A percentile compares a stretch with the other conserved stretches of the same genome.
These are phyloP conservation scores for Nigrospora oryzae DNA, from an alignment of 2,329 filamentous ascomycete genomes.

Conservation along the genomic window DNA sequence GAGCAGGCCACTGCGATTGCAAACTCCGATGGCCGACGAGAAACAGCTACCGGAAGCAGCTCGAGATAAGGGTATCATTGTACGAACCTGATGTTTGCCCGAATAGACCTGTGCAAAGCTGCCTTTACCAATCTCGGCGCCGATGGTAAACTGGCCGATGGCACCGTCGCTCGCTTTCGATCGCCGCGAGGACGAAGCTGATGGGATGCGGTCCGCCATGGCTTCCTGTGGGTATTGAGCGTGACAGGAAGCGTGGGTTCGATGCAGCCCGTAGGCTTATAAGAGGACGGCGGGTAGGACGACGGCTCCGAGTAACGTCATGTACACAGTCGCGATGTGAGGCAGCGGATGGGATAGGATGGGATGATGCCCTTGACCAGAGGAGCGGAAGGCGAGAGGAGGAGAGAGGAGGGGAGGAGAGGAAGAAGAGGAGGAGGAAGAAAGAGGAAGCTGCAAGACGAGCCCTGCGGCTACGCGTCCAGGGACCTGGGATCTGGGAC, in stretches of 20 bases:
- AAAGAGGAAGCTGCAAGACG: too few relatives aligned
- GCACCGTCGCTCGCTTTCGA: conserved; percentile 27
- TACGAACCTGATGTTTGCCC: conserved; percentile 71
- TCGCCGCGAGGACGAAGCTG: conserved; percentile 22
- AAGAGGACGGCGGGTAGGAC: conserved; percentile 15
- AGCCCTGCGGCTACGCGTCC: too few relatives aligned
- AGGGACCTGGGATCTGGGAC: too few relatives aligned
- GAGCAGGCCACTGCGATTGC: too few relatives aligned
- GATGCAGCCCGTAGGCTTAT: conserved; percentile 22
- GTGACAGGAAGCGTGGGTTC: conserved; percentile 20
- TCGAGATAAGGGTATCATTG: conserved; percentile 2
- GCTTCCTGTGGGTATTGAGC: conserved; percentile 21
- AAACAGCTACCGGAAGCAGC: background rate
- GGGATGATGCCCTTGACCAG: too few relatives aligned
- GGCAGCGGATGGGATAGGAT: background rate
- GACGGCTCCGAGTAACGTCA: conserved; percentile 18
- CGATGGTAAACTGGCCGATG: conserved; percentile 71
- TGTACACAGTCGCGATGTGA: conserved; percentile 5
- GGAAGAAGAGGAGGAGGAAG: background rate
- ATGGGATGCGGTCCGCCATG: conserved; percentile 20
- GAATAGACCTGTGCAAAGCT: conserved; percentile 96
- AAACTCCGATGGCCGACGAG: background rate
- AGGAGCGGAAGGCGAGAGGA: background rate
- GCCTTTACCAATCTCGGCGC: conserved; percentile 89
- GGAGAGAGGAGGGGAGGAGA: background rate